Base-by-base conservation (phyloP, 495 filamentous ascomycete species). In the Penicillium riverlandense region DNA sequence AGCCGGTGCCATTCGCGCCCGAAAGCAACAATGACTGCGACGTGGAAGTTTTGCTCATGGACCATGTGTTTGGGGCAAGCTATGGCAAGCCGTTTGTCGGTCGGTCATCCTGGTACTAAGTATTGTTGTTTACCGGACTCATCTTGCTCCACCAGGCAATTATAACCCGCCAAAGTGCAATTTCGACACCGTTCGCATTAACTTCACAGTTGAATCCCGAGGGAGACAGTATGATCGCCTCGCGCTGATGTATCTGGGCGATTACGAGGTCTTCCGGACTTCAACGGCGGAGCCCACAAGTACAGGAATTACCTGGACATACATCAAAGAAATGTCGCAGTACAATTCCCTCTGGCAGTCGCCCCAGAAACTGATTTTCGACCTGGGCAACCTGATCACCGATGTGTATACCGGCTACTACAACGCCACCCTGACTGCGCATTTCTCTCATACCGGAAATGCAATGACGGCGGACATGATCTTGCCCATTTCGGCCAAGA, bases 151-250 rank as follows among this genome's bases (percentile, higher is more conserved):
- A 14, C n/a, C 49, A 89, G 82, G 79, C 29, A 65, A 66, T 29
- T 90, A 88, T 48, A 72, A 62, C 0, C 90, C 90, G 1, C 84
- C 84, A 1, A 50, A 58, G 6, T 91, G 85, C 60, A 55, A 72
- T 7, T 95, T 90, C 67, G 92, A 91, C 49, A 74, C 83, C 10
- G 80, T 91, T 11, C 75, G 77, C 15, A 82, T 95, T 61, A 95
- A 92, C 55, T 74, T 96, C 41, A 95, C 85, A 0, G 83, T 88
- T 29, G 80, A 80, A 1, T 87, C 83, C 4, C 62, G 70, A 45
- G 89, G 90, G 0, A 70, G 77, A 2, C 88, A 95, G 51, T 95
- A 76, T 65, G 90, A 96, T 55, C 70, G 89, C 7, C 70, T 96
- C 8, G 88, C 81, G 6, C 57, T 85, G 12, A 82, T 95, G 76